Base-by-base conservation (phyloP, 257 asterid species). In the Anisodus tanguticus region DNA sequence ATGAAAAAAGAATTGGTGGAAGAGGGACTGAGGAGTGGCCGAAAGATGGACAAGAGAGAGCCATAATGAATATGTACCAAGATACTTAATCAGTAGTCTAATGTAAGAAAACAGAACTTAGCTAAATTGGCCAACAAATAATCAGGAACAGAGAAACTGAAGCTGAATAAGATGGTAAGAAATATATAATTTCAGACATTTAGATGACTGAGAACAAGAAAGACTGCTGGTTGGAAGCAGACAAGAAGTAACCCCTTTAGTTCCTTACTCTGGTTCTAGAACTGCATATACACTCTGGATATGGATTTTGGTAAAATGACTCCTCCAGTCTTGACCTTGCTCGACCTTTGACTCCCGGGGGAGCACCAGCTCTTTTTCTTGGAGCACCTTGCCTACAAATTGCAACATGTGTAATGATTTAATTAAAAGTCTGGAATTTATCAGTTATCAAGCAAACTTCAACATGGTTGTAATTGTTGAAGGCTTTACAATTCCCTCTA, bases 231-330 rank as follows among this genome's bases (percentile, higher is more conserved):
- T 26, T 51, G 47, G 45, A 51, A 51, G 81, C 81, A 7, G 12
- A 51, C 63, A 76, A 76, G 80, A 5, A 0, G 47, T 15, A 76
- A 11, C 63, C 63, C 81, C n/a, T 76, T 51, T 51, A 53, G 89
- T 89, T 85, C 66, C 88, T 88, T 37, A 4, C 64, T 12, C 81
- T 71, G 31, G 74, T 86, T 60, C 88, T 86, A 19, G 92, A 85
- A 60, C 88, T 84, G 86, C 98, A 94, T 85, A 95, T 93, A 83
- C 99, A 93, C 87, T 94, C 99, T 31, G 98, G 98, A 87, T 80
- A 93, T 53, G 99, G 98, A 81, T 95, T 95, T 86, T 95, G 94
- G 91, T 92, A 95, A 84, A 95, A 95, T 37, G 98, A 85, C 88
- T 95, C 99, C 82, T 95, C 98, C n/a, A 92, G 86, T 86, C 95